Conservation (phyloP, 768 basidiomycete genomes). For the Hypholoma fasciculare region DNA sequence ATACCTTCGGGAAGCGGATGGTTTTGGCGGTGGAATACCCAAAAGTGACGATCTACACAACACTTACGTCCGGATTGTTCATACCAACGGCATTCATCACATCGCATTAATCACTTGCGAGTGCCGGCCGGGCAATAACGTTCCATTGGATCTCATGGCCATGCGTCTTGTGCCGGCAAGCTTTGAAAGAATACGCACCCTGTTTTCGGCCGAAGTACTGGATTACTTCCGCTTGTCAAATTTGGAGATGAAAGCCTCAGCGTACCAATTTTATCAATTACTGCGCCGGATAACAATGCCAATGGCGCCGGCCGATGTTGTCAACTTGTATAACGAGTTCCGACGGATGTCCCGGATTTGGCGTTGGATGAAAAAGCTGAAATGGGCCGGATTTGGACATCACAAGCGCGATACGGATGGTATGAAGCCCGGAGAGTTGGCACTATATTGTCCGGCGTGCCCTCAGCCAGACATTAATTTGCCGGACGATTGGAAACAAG, state of each 20-base stretch:
- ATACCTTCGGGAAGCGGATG: too few species aligned
- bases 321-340: conserved; percentile 15
- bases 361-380: conserved; percentile 11
- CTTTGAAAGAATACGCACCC: conserved; percentile 11
- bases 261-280: conserved; percentile 15
- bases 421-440: not conserved
- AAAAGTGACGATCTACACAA: not conserved
- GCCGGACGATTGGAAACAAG: conserved; percentile 16
- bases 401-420: not conserved
- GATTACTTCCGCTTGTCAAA: conserved; percentile 13
- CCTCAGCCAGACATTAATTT: conserved; percentile 27
- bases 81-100: conserved; percentile 17
- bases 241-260: conserved; percentile 15
- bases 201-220: conserved; percentile 12
- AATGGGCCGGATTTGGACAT: conserved; percentile 15
- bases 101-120: conserved; percentile 10
- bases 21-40: not conserved
- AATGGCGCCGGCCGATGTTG: conserved; percentile 3
- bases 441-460: conserved; percentile 22
- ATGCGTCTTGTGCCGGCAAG: conserved; percentile 8
- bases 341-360: conserved; percentile 9
- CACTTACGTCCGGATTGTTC: conserved; percentile 10
- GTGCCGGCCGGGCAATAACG: conserved; percentile 6
- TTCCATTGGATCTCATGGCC: conserved; percentile 1
- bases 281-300: conserved; percentile 8